Base-by-base conservation (phyloP, 1,284 basidiomycete genomes). In the Sanghuangporus baumii region DNA sequence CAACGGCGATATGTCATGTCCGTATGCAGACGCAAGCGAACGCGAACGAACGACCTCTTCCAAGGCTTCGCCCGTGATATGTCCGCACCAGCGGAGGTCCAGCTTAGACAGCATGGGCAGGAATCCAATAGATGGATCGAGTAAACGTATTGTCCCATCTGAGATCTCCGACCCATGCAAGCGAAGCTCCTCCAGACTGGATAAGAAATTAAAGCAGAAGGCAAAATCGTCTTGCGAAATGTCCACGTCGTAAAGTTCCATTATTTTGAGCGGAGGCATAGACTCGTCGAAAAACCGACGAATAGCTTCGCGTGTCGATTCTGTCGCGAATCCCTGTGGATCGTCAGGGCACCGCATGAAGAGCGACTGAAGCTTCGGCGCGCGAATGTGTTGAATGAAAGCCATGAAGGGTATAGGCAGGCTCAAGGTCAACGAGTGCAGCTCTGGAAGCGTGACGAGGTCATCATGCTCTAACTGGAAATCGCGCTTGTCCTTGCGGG, bases 51-150 rank as follows among this genome's bases (percentile, higher is more conserved):
- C 81, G 16, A 86, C 71, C 46, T 79, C 73, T 38, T 82, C 82
- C 47, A 87, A 70, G 16, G 79, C 79, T 1, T 67, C 68, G n/a
- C 85, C 84, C 50, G 74, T 76, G 12, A 88, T 69, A 66, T 83
- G 78, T 11, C 80, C 78, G 67, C 85, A 88, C 85, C 84, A 87
- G 26, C 84, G 78, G 54, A 88, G 71, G 69, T 87, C 84, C 55
- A 88, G 69, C 51, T 72, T 72, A 47, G 71, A 69, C 34, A 87
- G 77, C 57, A 68, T 71, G 20, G 81, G 84, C 64, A 84, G 87
- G 16, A 78, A 68, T 3, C 76, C 77, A 11, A 63, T 65, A n/a
- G 75, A 73, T 2, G 79, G 78, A 36, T 72, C 68, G 26, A 87
- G 69, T 48, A 72, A 65, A 9, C 69, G 66, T 7, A 88, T 65